These are phyloP conservation scores for Aspergillus brasiliensis DNA, from an alignment of 2,329 filamentous ascomycete species.

Conservation along the genomic window DNA sequence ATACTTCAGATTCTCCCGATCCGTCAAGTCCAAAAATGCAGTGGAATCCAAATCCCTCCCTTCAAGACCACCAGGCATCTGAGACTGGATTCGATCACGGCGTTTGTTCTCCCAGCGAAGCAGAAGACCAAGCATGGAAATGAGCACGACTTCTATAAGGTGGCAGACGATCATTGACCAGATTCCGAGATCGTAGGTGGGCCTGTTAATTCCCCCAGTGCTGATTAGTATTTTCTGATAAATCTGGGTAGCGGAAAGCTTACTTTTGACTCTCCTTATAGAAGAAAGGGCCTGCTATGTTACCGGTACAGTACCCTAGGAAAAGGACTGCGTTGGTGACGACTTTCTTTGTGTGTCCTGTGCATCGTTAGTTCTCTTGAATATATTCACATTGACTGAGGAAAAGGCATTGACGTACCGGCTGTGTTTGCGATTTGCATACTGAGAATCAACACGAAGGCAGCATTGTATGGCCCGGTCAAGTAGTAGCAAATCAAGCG, in stretches of 20 bases:
- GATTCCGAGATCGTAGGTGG: constrained; percentile 54
- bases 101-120: constrained; percentile 54
- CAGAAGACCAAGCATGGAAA: constrained; percentile 49
- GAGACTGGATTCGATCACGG: constrained; percentile 52
- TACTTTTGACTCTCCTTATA: constrained; percentile 57
- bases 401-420: constrained; percentile 26
- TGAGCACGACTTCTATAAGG: constrained; percentile 53
- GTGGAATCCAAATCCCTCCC: constrained; percentile 52
- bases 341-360: constrained; percentile 64
- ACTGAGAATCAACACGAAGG: constrained; percentile 54
- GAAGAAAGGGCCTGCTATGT: constrained; percentile 65
- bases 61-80: constrained; percentile 49
- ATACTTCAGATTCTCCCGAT: constrained; percentile 55
- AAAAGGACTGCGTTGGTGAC: constrained; percentile 65
- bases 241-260: neutral
- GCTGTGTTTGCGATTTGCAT: constrained; percentile 51
- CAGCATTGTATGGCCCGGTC: constrained; percentile 57
- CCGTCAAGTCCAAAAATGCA: constrained; percentile 58
- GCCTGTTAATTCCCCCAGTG: constrained; percentile 29
- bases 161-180: constrained; percentile 61
- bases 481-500: constrained; percentile 62
- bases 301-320: constrained; percentile 62
- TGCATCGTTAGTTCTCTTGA: constrained; percentile 27
- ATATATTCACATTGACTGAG: neutral
- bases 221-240: neutral